These are phyloP conservation scores for Carpinus viminea DNA, from an alignment of 306 rosid species.

Conservation along the genomic window DNA sequence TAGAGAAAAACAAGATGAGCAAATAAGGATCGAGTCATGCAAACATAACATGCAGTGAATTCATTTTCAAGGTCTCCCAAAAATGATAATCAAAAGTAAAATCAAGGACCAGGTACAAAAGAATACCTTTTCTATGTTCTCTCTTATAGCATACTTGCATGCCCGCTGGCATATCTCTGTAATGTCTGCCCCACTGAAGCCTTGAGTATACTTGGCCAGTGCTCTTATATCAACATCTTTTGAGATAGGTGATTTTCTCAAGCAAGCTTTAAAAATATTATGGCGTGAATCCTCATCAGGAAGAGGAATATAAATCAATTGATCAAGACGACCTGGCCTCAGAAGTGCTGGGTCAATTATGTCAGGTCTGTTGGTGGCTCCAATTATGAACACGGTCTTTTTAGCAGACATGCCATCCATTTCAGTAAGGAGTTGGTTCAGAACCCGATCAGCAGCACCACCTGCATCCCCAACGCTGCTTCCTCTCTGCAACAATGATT, in stretches of 20 bases:
- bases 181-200: constrained; percentile 62
- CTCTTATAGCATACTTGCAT: constrained; percentile 64
- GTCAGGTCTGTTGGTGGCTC: constrained; percentile 63
- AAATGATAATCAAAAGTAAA: background rate
- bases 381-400: constrained; percentile 58
- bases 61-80: background rate
- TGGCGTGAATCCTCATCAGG: constrained; percentile 60
- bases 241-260: constrained; percentile 56
- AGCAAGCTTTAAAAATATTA: constrained; percentile 55
- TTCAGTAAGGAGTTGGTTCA: constrained; percentile 58
- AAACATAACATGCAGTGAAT: background rate
- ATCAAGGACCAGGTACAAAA: constrained; percentile 2
- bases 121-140: constrained; percentile 57
- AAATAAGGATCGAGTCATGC: background rate
- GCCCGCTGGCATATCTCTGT: constrained; percentile 65
- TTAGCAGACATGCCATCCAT: constrained; percentile 64
- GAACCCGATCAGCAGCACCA: constrained; percentile 58
- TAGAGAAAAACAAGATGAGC: background rate
- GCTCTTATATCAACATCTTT: constrained; percentile 58
- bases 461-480: constrained; percentile 56
- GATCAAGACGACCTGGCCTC: constrained; percentile 62
- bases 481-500: constrained; percentile 46
- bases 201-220: constrained; percentile 51
- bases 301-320: constrained; percentile 61
- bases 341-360: constrained; percentile 63